A percentile compares a stretch with the other conserved stretches of the same genome.
Evolutionary conservation across 2,329 filamentous ascomycete species (phyloP).

Genomic region (Paracorniculantispora psalliotae): DNA sequence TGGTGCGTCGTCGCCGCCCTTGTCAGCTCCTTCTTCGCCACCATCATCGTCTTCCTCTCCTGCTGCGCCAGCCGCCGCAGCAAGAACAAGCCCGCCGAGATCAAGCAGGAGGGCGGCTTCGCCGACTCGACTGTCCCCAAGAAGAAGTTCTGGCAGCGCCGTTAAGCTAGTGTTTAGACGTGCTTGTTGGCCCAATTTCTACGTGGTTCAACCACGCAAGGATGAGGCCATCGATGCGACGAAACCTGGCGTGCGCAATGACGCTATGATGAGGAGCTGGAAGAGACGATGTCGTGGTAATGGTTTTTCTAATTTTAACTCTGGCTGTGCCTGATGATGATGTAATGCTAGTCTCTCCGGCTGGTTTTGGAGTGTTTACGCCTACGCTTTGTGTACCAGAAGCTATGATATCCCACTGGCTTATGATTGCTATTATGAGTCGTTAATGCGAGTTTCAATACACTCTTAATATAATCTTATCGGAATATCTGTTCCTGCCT

Average conservation of each 20-base stretch:
- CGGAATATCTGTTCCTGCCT: not conserved
- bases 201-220: not conserved
- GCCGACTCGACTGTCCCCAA: conserved; percentile 13
- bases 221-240: not conserved
- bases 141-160: conserved; percentile 14
- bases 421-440: conserved; percentile 3
- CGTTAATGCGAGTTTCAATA: conserved; percentile 8
- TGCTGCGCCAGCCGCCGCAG: conserved; percentile 51
- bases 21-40: conserved; percentile 49
- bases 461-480: not conserved
- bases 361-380: conserved; percentile 9
- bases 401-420: conserved; percentile 12
- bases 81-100: conserved; percentile 22
- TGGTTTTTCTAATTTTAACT: conserved; percentile 3
- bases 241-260: not conserved
- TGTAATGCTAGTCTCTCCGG: conserved; percentile 7
- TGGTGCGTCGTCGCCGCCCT: conserved; percentile 57
- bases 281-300: conserved; percentile 4
- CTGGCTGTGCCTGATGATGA: conserved; percentile 10
- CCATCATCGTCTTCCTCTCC: conserved; percentile 54
- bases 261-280: not conserved
- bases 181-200: not conserved
- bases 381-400: conserved; percentile 1
- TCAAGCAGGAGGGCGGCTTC: conserved; percentile 26
- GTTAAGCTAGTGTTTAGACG: not conserved